Evolutionary conservation across 129 eudicot genomes (phyloP).

Genomic region (Pittosporum tobira): DNA sequence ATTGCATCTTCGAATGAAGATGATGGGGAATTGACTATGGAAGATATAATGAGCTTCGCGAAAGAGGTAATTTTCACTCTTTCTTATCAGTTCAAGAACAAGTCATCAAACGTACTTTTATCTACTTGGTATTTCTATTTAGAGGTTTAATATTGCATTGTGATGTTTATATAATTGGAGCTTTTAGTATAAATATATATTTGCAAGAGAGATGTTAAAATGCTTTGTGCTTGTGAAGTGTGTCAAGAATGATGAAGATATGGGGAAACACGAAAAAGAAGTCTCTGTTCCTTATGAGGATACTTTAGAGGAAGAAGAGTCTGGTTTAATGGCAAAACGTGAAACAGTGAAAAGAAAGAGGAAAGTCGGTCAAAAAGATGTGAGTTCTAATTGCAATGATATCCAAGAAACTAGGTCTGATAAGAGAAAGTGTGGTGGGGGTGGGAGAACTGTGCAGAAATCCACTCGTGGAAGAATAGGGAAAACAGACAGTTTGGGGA

Average conservation of each 20-base stretch:
- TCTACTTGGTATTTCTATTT: not conserved
- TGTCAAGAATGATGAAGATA: slow-evolving; percentile 31
- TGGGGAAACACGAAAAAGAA: slow-evolving; percentile 17
- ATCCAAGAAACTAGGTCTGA: slow-evolving; percentile 16
- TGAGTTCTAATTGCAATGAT: not conserved
- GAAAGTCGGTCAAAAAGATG: slow-evolving; percentile 13
- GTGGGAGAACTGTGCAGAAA: slow-evolving; percentile 20
- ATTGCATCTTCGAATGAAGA: slow-evolving; percentile 26
- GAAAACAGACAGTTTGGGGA: slow-evolving; percentile 1
- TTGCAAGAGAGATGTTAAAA: not conserved
- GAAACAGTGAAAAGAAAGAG: slow-evolving; percentile 32
- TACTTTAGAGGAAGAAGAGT: slow-evolving; percentile 3
- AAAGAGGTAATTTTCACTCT: slow-evolving; percentile 37
- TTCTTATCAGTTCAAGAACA: not conserved
- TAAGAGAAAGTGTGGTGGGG: slow-evolving; percentile 19
- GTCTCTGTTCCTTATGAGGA: slow-evolving; percentile 5
- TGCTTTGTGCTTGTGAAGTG: slow-evolving; percentile 29
- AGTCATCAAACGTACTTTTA: not conserved
- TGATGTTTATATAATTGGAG: no score
- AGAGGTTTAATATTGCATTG: not conserved
- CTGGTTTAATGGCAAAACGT: slow-evolving; percentile 25
- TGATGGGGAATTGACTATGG: slow-evolving; percentile 51
- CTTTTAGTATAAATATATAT: no score
- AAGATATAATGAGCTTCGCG: slow-evolving; percentile 63
- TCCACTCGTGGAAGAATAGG: slow-evolving; percentile 10